Percentiles rank a stretch among this genome's conserved stretches.
These are phyloP conservation scores for Claviceps africana DNA, from an alignment of 2,329 filamentous ascomycete species.

Conservation along the genomic window DNA sequence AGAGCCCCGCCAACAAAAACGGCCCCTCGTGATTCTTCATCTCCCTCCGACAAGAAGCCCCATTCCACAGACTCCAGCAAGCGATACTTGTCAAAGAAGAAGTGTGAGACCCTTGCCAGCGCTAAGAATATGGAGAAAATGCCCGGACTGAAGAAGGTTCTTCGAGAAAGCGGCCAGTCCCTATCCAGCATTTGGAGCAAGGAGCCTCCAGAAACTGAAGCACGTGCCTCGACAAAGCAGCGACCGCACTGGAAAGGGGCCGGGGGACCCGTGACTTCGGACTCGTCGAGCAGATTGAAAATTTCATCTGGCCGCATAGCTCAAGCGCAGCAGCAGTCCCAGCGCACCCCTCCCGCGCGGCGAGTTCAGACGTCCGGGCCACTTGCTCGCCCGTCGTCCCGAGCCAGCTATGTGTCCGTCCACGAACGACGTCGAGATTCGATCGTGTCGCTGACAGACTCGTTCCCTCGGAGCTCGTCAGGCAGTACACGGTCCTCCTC, in stretches of 20 bases:
- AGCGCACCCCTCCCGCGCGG: not conserved
- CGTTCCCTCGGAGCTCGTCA: constrained; percentile 35
- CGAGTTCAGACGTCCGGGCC: constrained; percentile 14
- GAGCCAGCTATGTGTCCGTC: constrained; percentile 35
- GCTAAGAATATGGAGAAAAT: constrained; percentile 12
- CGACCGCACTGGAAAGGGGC: constrained; percentile 14
- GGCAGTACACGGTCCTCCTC: constrained; percentile 32
- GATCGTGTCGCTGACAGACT: constrained; percentile 40
- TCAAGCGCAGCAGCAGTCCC: constrained; percentile 3
- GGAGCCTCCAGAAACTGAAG: constrained; percentile 21
- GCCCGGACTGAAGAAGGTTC: constrained; percentile 26
- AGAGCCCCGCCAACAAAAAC: constrained; percentile 20
- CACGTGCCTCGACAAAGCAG: constrained; percentile 9
- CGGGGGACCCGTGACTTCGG: constrained; percentile 1
- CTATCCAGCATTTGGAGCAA: constrained; percentile 36
- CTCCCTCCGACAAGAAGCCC: constrained; percentile 6
- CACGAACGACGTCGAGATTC: constrained; percentile 39
- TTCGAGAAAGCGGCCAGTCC: constrained; percentile 35
- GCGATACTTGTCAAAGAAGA: constrained; percentile 15
- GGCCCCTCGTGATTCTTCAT: constrained; percentile 9
- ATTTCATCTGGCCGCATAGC: constrained; percentile 2
- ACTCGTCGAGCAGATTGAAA: constrained; percentile 3
- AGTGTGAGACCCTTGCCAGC: constrained; percentile 11
- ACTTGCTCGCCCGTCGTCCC: constrained; percentile 27
- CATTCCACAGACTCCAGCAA: constrained; percentile 2